Conservation (phyloP, 352 stramenopile genomes). For the Pseudoperonospora humuli region DNA sequence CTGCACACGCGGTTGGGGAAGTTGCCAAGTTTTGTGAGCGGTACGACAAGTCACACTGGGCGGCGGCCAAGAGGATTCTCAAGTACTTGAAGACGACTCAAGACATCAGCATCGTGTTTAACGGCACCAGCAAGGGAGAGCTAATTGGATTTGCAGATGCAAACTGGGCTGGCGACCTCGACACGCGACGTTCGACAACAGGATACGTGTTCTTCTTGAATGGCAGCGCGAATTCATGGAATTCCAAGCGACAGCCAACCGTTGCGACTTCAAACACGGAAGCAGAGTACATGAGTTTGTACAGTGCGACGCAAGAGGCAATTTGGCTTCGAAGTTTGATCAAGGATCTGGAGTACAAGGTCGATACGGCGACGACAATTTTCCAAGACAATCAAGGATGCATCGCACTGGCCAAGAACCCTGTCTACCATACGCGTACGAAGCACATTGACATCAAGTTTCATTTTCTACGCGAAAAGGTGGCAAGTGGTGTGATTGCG, state of each 20-base stretch:
- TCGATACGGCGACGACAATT: neutral
- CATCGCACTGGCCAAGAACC: neutral
- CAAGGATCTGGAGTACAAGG: neutral
- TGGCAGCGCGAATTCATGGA: neutral
- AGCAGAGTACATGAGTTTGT: neutral
- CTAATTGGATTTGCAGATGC: neutral
- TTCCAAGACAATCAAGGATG: neutral
- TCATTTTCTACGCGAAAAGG: neutral
- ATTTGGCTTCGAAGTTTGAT: neutral
- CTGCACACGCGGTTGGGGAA: neutral
- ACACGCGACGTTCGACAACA: neutral
- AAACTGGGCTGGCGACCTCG: neutral
- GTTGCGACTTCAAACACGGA: neutral
- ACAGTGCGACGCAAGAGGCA: neutral
- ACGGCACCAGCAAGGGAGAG: neutral
- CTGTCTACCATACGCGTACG: neutral
- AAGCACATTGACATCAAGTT: neutral
- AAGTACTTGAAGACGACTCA: neutral
- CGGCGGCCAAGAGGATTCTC: neutral
- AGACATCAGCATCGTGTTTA: neutral
- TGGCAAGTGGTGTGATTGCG: neutral
- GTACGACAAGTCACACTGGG: neutral
- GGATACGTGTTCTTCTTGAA: neutral
- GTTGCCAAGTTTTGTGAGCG: neutral
- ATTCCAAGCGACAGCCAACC: neutral